Percentiles rank a stretch among this genome's conserved stretches.
phyloP scores from a whole-genome alignment of 2,329 filamentous ascomycete species.

The Canariomyces notabilis region DNA sequence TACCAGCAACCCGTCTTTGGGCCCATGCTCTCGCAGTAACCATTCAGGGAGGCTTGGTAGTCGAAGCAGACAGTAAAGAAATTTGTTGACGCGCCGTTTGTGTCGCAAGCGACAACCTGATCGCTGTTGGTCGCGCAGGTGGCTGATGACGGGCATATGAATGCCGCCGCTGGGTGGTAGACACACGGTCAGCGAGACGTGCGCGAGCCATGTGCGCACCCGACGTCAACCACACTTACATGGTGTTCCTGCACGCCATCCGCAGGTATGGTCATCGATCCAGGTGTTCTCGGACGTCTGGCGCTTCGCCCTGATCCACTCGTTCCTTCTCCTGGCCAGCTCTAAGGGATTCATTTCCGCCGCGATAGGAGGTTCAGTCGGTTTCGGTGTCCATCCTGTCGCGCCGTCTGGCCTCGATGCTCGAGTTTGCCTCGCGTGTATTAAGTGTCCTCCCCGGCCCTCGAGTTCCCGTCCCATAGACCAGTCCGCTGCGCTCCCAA shows the following conservation, averaged over 20 bases:
- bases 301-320: conserved; percentile 8
- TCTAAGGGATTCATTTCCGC: conserved; percentile 16
- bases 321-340: conserved; percentile 17
- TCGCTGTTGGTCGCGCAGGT: conserved; percentile 30
- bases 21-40: conserved; percentile 28
- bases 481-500: conserved; percentile 10
- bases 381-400: conserved; percentile 18
- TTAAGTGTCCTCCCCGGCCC: not conserved
- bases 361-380: conserved; percentile 17
- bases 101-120: conserved; percentile 34
- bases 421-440: conserved; percentile 12
- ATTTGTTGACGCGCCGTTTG: conserved; percentile 25
- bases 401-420: conserved; percentile 9
- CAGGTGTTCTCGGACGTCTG: conserved; percentile 21
- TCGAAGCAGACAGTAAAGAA: conserved; percentile 36
- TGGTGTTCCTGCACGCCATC: conserved; percentile 22
- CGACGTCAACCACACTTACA: conserved; percentile 17
- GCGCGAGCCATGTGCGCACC: not conserved
- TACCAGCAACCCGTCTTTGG: conserved; percentile 35
- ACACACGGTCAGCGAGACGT: not conserved
- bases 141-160: conserved; percentile 14
- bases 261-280: conserved; percentile 26
- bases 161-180: conserved; percentile 14
- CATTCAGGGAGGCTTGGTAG: conserved; percentile 28
- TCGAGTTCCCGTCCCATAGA: conserved; percentile 5